Conservation (phyloP, 2,329 filamentous ascomycete genomes). For the Emericellopsis cladophorae region DNA sequence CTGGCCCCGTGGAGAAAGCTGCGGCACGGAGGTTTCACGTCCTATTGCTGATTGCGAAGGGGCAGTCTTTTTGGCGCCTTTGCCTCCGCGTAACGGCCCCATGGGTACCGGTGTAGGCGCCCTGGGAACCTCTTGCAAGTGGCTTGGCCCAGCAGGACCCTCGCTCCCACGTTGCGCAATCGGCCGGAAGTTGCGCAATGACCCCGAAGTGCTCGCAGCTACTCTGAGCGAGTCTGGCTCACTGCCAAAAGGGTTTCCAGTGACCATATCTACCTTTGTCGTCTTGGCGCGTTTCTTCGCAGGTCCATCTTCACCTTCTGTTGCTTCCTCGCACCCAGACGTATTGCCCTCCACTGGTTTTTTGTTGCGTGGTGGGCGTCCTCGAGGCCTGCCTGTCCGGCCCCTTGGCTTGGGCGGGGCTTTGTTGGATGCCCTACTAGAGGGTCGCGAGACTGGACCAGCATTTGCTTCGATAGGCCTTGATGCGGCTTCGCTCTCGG, state of each 20-base stretch:
- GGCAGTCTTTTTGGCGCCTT: conserved; percentile 1
- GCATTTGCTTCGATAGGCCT: conserved; percentile 7
- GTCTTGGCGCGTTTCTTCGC: conserved; percentile 65
- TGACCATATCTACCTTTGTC: conserved; percentile 59
- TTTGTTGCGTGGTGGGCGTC: conserved; percentile 35
- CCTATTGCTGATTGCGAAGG: conserved; percentile 43
- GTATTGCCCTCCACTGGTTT: conserved; percentile 50
- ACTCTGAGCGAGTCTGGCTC: conserved; percentile 73
- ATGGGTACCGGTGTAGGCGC: conserved; percentile 66
- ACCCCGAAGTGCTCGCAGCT: conserved; percentile 82
- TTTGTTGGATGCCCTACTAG: conserved; percentile 44
- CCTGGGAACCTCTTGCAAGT: conserved; percentile 61
- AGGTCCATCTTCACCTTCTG: conserved; percentile 43
- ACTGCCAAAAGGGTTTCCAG: conserved; percentile 57
- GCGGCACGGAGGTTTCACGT: conserved; percentile 33
- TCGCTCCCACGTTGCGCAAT: conserved; percentile 30
- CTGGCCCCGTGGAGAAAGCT: conserved; percentile 28
- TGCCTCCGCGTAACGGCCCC: conserved; percentile 7
- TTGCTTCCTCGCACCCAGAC: conserved; percentile 59
- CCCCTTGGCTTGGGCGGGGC: conserved; percentile 19
- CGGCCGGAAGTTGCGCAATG: conserved; percentile 73
- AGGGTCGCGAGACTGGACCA: conserved; percentile 36
- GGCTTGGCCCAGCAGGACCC: conserved; percentile 18
- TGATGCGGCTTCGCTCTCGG: conserved; percentile 7
- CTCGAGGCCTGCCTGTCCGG: conserved; percentile 42